Conservation (phyloP, 2,329 filamentous ascomycete genomes). For the Curvularia spicifera region DNA sequence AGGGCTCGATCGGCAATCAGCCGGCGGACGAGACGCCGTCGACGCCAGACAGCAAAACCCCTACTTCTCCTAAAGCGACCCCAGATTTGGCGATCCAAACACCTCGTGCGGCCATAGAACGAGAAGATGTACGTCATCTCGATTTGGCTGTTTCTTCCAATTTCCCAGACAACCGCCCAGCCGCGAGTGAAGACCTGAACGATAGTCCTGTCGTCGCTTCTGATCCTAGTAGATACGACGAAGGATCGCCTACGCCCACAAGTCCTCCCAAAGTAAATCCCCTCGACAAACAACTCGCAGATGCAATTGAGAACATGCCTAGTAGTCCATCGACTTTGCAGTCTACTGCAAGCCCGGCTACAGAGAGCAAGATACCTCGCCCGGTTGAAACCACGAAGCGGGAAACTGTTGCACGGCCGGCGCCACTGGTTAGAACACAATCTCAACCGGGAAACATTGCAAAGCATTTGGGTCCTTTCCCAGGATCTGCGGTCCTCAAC, state of each 20-base stretch:
- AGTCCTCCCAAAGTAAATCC: conserved; percentile 42
- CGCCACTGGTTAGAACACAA: conserved; percentile 41
- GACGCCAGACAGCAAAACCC: conserved; percentile 15
- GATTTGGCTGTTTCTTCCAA: conserved; percentile 63
- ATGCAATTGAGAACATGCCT: conserved; percentile 47
- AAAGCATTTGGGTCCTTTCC: conserved; percentile 30
- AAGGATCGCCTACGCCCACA: conserved; percentile 41
- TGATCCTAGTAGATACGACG: conserved; percentile 26
- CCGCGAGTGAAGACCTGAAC: conserved; percentile 31
- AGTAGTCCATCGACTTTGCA: conserved; percentile 31
- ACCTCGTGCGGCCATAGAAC: conserved; percentile 49
- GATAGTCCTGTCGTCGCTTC: conserved; percentile 39
- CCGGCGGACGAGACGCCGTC: conserved; percentile 12
- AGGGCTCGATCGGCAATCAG: conserved; percentile 50
- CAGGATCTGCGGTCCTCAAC: conserved; percentile 25
- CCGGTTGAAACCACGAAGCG: conserved; percentile 44
- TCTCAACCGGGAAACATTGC: conserved; percentile 45
- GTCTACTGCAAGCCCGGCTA: conserved; percentile 21
- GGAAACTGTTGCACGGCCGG: conserved; percentile 37
- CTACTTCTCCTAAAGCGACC: conserved; percentile 17
- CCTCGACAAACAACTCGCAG: conserved; percentile 42
- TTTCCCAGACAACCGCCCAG: conserved; percentile 32
- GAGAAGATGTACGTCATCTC: conserved; percentile 65
- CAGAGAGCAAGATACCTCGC: conserved; percentile 50
- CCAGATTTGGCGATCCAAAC: conserved; percentile 37